These are phyloP conservation scores for Pythium chondricola DNA, from an alignment of 352 stramenopile genomes.

Conservation along the genomic window DNA sequence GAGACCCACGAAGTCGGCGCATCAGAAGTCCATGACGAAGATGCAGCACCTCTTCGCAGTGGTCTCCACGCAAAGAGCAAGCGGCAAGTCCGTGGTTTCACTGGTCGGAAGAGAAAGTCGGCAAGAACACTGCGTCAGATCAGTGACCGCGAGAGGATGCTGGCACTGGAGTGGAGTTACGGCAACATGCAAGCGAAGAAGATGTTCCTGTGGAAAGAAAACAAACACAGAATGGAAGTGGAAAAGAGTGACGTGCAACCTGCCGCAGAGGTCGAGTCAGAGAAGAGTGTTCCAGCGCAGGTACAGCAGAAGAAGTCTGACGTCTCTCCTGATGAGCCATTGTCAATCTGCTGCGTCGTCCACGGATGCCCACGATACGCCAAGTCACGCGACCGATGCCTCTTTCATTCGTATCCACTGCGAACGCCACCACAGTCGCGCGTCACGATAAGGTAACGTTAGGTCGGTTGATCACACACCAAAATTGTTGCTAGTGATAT, in stretches of 20 bases:
- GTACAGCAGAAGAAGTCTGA: neutral
- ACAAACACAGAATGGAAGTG: slow-evolving; percentile 34
- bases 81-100: neutral
- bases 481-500: no score
- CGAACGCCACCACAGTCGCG: neutral
- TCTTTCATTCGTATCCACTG: no score
- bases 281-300: neutral
- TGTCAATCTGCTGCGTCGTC: slow-evolving; percentile 36
- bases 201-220: slow-evolving; percentile 58
- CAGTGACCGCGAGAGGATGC: slow-evolving; percentile 34
- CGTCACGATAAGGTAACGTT: no score
- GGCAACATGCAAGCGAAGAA: slow-evolving; percentile 46
- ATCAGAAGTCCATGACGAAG: neutral
- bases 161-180: slow-evolving; percentile 56
- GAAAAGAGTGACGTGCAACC: slow-evolving; percentile 22
- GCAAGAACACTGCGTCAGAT: slow-evolving; percentile 13
- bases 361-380: slow-evolving; percentile 43
- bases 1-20: slow-evolving; percentile 16
- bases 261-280: slow-evolving; percentile 3
- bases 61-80: slow-evolving; percentile 9
- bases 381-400: slow-evolving; percentile 55
- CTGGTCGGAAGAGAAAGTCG: slow-evolving; percentile 11
- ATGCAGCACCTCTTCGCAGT: slow-evolving; percentile 6
- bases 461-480: no score
- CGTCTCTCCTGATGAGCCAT: slow-evolving; percentile 38